Evolutionary conservation across 2,329 filamentous ascomycete species (phyloP).

Genomic region (Colletotrichum tamarilloi): DNA sequence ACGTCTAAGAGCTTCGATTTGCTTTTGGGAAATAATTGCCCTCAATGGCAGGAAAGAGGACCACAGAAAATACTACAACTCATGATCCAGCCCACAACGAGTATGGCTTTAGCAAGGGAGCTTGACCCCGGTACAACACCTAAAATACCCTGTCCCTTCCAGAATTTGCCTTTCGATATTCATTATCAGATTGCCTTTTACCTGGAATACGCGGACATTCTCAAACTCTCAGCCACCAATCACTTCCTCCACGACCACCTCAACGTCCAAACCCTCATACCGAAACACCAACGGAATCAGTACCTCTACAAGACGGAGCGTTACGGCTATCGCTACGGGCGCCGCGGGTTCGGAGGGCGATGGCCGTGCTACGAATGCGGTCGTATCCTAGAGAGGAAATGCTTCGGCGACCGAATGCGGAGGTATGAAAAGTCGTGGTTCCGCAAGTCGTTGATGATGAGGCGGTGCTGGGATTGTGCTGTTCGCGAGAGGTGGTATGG

Average conservation of each 20-base stretch:
- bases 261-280: not conserved
- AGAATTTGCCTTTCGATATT: not conserved
- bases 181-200: not conserved
- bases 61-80: too few relatives aligned
- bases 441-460: not conserved
- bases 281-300: not conserved
- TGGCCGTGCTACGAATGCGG: conserved; percentile 11
- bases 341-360: not conserved
- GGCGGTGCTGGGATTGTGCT: conserved; percentile 23
- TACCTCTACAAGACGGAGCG: not conserved
- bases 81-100: too few relatives aligned
- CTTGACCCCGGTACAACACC: not conserved
- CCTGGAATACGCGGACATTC: not conserved
- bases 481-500: not conserved
- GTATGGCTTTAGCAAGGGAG: too few relatives aligned
- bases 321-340: not conserved
- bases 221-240: conserved; percentile 3
- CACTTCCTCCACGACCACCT: not conserved
- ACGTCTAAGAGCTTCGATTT: not conserved
- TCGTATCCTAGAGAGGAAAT: not conserved
- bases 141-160: not conserved
- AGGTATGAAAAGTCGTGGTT: not conserved
- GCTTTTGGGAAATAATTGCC: too few relatives aligned
- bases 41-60: too few relatives aligned
- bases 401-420: conserved; percentile 9